phyloP scores from a whole-genome alignment of 2,329 filamentous ascomycete genomes.

The Pleomassaria siparia region DNA sequence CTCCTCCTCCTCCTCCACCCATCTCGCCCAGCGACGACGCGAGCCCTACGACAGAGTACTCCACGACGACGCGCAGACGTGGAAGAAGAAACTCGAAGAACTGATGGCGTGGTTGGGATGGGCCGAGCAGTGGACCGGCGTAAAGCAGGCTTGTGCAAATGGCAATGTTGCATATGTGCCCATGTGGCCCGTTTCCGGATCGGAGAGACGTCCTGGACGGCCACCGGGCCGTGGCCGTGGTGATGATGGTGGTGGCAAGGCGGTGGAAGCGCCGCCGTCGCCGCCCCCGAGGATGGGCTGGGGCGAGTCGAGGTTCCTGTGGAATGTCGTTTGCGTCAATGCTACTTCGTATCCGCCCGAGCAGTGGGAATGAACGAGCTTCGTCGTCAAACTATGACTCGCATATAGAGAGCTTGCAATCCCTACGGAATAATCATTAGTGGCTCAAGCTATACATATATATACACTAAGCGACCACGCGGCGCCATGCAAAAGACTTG shows the following conservation, averaged over 20 bases:
- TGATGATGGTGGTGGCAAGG: too few species aligned
- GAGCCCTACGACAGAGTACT: not conserved
- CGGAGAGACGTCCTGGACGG: not conserved
- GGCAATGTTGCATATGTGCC: conserved; percentile 55
- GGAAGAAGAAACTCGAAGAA: conserved; percentile 44
- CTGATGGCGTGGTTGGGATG: conserved; percentile 55
- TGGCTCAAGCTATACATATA: too few species aligned
- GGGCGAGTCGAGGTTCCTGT: conserved; percentile 3
- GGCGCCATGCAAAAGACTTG: too few species aligned
- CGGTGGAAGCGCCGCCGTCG: too few species aligned
- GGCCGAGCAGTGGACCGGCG: conserved; percentile 50
- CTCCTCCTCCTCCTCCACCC: too few species aligned
- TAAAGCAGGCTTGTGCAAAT: conserved; percentile 40
- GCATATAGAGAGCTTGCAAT: too few species aligned
- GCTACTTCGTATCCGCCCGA: conserved; percentile 7
- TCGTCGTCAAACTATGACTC: too few species aligned
- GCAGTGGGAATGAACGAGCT: conserved; percentile 8
- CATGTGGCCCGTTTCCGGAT: conserved; percentile 50
- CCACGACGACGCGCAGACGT: conserved; percentile 13
- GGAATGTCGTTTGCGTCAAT: conserved; percentile 8
- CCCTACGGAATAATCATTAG: too few species aligned
- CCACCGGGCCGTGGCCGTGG: not conserved
- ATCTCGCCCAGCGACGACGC: not conserved
- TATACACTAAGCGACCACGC: too few species aligned
- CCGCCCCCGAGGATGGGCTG: not conserved